Conservation (phyloP, 805 yeast genomes). For the Yamadazyma phyllophila region DNA sequence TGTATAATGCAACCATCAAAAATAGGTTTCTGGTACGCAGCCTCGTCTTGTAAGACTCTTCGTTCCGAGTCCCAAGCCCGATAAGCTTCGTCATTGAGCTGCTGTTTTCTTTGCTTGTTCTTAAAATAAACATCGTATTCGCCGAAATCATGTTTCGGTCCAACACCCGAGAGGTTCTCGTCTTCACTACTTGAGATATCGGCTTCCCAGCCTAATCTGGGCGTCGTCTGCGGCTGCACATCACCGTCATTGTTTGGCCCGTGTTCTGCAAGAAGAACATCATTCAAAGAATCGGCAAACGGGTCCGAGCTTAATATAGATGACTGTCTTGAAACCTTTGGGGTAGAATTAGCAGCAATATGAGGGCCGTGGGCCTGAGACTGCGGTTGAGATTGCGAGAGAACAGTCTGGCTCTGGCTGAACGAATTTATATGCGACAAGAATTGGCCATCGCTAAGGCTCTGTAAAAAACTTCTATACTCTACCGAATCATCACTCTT, state of each 20-base stretch:
- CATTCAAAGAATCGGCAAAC: constrained; percentile 14
- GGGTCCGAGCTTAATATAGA: constrained; percentile 10
- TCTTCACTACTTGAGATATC: not conserved
- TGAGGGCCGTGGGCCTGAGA: not conserved
- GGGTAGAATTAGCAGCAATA: constrained; percentile 1
- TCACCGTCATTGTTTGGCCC: constrained; percentile 4
- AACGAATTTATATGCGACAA: constrained; percentile 17
- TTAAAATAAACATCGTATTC: constrained; percentile 65
- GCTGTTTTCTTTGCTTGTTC: constrained; percentile 62
- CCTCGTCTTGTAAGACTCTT: constrained; percentile 20
- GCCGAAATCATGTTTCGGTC: constrained; percentile 49
- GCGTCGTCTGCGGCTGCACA: not conserved
- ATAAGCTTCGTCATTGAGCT: constrained; percentile 50
- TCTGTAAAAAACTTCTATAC: constrained; percentile 16
- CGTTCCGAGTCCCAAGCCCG: constrained; percentile 48
- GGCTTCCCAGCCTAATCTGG: not conserved
- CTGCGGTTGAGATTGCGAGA: not conserved
- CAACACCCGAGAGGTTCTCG: constrained; percentile 2
- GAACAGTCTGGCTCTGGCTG: constrained; percentile 14
- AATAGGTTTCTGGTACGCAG: constrained; percentile 28
- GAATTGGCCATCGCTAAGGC: constrained; percentile 21
- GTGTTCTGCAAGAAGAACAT: constrained; percentile 2
- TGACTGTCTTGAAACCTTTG: not conserved
- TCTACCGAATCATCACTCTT: not conserved
- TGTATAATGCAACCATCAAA: constrained; percentile 66